Conservation (phyloP, 495 filamentous ascomycete genomes). For the Pseudevernia furfuracea region DNA sequence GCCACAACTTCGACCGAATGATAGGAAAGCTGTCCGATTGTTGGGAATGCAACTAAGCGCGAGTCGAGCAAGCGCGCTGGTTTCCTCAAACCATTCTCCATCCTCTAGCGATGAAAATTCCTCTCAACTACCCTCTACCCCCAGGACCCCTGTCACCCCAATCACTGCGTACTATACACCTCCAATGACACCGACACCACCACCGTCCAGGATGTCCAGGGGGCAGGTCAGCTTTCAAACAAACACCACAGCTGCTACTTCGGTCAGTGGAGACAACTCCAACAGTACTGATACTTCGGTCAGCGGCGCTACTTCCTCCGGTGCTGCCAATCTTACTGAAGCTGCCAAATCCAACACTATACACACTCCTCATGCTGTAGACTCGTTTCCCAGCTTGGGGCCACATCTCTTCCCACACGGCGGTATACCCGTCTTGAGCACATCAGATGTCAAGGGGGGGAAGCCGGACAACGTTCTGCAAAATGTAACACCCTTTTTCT, state of each 20-base stretch:
- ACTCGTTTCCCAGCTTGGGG: background rate
- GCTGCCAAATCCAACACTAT: background rate
- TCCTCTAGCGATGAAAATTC: background rate
- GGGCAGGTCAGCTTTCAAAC: background rate
- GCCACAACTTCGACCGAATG: background rate
- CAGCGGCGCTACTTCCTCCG: background rate
- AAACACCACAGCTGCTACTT: background rate
- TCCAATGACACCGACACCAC: background rate
- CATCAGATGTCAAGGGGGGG: too few relatives aligned
- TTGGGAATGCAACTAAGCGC: background rate
- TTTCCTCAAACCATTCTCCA: background rate
- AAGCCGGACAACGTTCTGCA: too few relatives aligned
- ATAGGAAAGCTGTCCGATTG: background rate
- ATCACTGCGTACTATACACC: background rate
- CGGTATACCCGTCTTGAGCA: too few relatives aligned
- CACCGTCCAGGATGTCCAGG: background rate
- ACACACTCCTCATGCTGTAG: background rate
- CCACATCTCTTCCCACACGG: background rate
- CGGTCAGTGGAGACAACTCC: background rate
- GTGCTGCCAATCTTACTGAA: background rate
- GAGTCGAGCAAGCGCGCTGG: background rate
- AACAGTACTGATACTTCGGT: background rate
- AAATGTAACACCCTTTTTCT: too few relatives aligned
- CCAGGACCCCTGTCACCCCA: background rate
- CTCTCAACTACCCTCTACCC: background rate